Evolutionary conservation across 768 basidiomycete genomes (phyloP).

Genomic region (Tulasnella sp.): DNA sequence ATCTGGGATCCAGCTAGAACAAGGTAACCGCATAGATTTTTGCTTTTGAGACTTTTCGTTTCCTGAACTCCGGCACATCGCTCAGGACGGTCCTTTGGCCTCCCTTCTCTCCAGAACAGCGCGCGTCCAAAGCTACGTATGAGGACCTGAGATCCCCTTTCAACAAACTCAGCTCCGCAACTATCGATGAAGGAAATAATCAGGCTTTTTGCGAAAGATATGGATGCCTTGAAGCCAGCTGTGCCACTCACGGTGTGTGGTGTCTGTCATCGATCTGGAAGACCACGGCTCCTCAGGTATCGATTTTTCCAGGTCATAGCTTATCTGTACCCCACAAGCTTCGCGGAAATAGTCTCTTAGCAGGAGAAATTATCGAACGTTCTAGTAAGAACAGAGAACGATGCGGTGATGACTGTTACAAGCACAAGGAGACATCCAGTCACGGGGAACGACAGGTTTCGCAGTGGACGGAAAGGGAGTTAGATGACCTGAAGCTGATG

Average conservation of each 20-base stretch:
- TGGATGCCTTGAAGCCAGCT: background rate
- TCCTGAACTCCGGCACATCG: background rate
- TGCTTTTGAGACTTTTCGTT: no score
- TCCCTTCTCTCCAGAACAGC: no score
- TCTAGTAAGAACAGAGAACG: background rate
- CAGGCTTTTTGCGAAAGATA: background rate
- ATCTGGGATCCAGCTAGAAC: background rate
- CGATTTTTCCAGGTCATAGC: background rate
- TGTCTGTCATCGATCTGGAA: background rate
- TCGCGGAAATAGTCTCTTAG: background rate
- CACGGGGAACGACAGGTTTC: no score
- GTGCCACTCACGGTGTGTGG: background rate
- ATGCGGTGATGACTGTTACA: no score
- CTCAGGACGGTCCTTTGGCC: conserved; percentile 4
- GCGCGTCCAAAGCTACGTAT: background rate
- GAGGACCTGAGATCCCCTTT: background rate
- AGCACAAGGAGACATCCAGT: no score
- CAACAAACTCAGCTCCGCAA: background rate
- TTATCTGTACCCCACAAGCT: background rate
- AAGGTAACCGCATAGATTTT: background rate
- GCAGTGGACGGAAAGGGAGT: no score
- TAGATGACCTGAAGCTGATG: no score
- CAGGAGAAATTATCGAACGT: background rate
- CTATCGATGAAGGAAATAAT: background rate
- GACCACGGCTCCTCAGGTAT: background rate